Conservation (phyloP, 176 grass and related monocot species). For the Echinochloa phyllopogon region DNA sequence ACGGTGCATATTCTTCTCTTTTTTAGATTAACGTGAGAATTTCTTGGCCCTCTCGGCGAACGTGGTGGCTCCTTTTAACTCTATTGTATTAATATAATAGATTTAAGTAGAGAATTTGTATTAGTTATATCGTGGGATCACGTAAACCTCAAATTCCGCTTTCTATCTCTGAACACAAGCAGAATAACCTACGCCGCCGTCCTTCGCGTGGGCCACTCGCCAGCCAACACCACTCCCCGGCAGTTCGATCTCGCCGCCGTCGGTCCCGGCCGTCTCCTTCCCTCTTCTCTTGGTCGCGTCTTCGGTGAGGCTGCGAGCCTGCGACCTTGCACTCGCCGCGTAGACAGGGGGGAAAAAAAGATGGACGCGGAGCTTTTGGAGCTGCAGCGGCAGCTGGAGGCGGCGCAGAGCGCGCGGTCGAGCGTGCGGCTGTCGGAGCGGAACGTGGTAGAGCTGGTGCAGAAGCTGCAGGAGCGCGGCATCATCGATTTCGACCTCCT, state of each 20-base stretch:
- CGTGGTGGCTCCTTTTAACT: no score
- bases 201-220: neutral
- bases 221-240: constrained; percentile 11
- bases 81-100: no score
- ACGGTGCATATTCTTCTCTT: no score
- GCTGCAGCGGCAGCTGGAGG: constrained; percentile 92
- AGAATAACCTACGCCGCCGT: neutral
- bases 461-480: constrained; percentile 76
- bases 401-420: constrained; percentile 86
- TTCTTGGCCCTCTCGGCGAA: no score
- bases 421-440: constrained; percentile 92
- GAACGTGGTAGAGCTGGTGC: constrained; percentile 93
- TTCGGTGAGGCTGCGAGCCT: constrained; percentile 17
- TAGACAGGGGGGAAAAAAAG: neutral
- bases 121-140: no score
- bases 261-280: neutral
- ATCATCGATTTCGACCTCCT: constrained; percentile 94
- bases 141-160: no score
- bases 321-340: neutral
- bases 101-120: no score
- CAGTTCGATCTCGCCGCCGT: constrained; percentile 41
- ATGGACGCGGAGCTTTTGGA: constrained; percentile 96
- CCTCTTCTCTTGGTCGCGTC: neutral
- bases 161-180: no score
- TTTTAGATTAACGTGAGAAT: no score